phyloP scores from a whole-genome alignment of 768 basidiomycete species.

The Calvatia gigantea region DNA sequence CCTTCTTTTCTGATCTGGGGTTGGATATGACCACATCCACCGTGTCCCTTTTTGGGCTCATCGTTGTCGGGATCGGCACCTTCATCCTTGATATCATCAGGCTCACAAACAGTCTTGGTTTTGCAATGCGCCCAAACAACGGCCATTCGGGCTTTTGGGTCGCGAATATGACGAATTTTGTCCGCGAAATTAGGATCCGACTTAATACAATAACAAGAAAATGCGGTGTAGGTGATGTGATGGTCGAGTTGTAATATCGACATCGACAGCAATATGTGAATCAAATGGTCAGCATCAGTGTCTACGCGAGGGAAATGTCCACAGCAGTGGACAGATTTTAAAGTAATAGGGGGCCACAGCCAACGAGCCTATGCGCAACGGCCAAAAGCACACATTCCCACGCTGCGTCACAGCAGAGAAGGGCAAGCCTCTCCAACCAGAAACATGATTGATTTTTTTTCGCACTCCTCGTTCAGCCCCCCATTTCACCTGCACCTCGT shows the following conservation, averaged over 20 bases:
- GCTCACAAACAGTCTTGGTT: slow-evolving; percentile 82
- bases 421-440: slow-evolving; percentile 48
- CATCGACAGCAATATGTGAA: slow-evolving; percentile 50
- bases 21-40: slow-evolving; percentile 94
- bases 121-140: slow-evolving; percentile 86
- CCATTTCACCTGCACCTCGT: slow-evolving; percentile 95
- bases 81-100: slow-evolving; percentile 87
- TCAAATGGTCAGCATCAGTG: slow-evolving; percentile 64
- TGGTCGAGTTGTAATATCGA: slow-evolving; percentile 22
- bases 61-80: slow-evolving; percentile 64
- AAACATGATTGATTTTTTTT: slow-evolving; percentile 44
- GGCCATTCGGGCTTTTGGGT: slow-evolving; percentile 84
- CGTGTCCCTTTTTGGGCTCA: slow-evolving; percentile 86
- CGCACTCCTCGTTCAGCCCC: slow-evolving; percentile 97
- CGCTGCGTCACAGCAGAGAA: slow-evolving; percentile 72
- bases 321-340: slow-evolving; percentile 23
- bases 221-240: slow-evolving; percentile 21
- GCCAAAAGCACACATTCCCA: slow-evolving; percentile 47
- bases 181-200: slow-evolving; percentile 82
- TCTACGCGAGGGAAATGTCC: slow-evolving; percentile 27
- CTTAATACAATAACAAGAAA: slow-evolving; percentile 42
- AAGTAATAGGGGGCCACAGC: slow-evolving; percentile 54
- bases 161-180: slow-evolving; percentile 82
- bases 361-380: slow-evolving; percentile 62
- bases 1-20: slow-evolving; percentile 92